phyloP scores from a whole-genome alignment of 768 basidiomycete genomes.

The Cystofilobasidium macerans region DNA sequence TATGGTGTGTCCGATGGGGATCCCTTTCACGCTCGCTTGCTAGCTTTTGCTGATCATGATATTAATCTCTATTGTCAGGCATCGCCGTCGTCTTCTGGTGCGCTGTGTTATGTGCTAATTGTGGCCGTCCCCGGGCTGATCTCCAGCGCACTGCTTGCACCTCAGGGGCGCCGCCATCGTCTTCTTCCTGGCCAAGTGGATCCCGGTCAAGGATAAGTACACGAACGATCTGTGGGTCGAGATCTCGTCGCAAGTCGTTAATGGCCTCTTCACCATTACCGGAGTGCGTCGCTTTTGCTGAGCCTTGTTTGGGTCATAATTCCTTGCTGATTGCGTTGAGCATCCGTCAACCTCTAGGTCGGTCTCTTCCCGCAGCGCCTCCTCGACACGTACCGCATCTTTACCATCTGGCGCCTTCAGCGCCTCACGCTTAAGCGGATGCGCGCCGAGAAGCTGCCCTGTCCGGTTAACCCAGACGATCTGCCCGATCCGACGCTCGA shows the following conservation, averaged over 20 bases:
- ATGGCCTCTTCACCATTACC: slow-evolving; percentile 69
- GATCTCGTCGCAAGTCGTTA: slow-evolving; percentile 36
- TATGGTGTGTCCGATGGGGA: slow-evolving; percentile 36
- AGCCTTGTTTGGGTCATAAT: neutral
- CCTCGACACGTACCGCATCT: slow-evolving; percentile 57
- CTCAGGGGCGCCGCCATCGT: slow-evolving; percentile 48
- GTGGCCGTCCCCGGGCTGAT: slow-evolving; percentile 8
- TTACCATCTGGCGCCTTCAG: slow-evolving; percentile 2
- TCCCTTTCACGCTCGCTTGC: too few relatives aligned
- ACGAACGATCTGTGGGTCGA: slow-evolving; percentile 59
- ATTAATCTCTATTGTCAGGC: slow-evolving; percentile 10
- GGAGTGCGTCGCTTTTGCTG: slow-evolving; percentile 44
- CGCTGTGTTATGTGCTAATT: slow-evolving; percentile 61
- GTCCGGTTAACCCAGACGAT: slow-evolving; percentile 56
- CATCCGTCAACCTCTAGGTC: neutral
- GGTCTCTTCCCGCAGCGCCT: slow-evolving; percentile 64
- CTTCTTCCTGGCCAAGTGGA: slow-evolving; percentile 36
- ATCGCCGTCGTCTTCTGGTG: slow-evolving; percentile 64
- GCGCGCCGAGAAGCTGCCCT: neutral
- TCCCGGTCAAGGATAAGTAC: slow-evolving; percentile 58
- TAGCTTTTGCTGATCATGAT: slow-evolving; percentile 45
- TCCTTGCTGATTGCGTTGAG: slow-evolving; percentile 9
- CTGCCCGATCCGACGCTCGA: slow-evolving; percentile 55
- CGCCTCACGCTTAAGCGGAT: neutral
- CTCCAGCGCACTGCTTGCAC: neutral